These are phyloP conservation scores for Mortierella polycephala DNA, from an alignment of 371 early-diverging fungal species.

Conservation along the genomic window DNA sequence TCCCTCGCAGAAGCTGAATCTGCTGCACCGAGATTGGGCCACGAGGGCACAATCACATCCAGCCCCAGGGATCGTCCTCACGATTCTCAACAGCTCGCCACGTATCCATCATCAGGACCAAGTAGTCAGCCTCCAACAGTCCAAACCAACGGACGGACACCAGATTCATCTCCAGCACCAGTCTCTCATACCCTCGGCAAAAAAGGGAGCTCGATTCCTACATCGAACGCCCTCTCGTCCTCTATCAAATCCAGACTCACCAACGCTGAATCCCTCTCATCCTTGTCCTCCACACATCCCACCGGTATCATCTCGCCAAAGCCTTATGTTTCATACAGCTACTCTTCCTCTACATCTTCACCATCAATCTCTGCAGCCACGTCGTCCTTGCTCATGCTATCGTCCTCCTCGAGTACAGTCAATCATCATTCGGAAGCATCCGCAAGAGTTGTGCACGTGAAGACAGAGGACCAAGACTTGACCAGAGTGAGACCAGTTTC, in stretches of 20 bases:
- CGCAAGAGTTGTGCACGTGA: constrained; percentile 8
- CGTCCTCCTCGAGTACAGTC: constrained; percentile 13
- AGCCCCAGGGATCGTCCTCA: neutral
- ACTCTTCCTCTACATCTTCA: constrained; percentile 14
- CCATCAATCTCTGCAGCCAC: constrained; percentile 26
- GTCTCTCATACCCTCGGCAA: constrained; percentile 9
- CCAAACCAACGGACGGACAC: neutral
- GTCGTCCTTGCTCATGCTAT: constrained; percentile 33
- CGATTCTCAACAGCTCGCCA: neutral
- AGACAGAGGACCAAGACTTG: constrained; percentile 27
- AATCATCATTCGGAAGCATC: neutral
- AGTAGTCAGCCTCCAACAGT: neutral
- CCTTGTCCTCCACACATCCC: constrained; percentile 14
- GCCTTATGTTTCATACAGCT: constrained; percentile 5
- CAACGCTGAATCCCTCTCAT: constrained; percentile 19
- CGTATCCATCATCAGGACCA: neutral
- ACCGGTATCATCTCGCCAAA: constrained; percentile 17
- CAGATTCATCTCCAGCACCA: neutral
- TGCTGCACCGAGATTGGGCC: constrained; percentile 4
- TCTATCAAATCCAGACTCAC: constrained; percentile 24
- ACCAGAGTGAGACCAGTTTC: constrained; percentile 3
- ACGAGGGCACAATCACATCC: constrained; percentile 8
- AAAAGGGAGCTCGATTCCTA: constrained; percentile 23
- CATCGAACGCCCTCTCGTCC: constrained; percentile 26
- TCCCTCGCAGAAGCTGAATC: constrained; percentile 23